Conservation (phyloP, 176 grass and related monocot genomes). For the Bromus sterilis region DNA sequence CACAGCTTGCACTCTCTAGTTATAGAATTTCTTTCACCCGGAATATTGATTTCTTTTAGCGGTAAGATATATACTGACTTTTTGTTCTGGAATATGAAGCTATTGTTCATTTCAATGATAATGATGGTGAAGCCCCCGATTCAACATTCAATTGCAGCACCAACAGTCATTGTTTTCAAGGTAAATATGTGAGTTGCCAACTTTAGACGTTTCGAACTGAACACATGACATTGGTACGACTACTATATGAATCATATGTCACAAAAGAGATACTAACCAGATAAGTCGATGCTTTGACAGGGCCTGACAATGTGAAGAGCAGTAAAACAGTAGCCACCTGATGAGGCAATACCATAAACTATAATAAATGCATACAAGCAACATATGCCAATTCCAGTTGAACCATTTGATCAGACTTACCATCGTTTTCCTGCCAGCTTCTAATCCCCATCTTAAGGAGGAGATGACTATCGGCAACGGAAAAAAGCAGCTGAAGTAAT, state of each 20-base stretch:
- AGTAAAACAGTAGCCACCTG: slow-evolving; percentile 91
- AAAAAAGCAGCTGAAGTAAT: slow-evolving; percentile 94
- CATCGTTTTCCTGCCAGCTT: slow-evolving; percentile 86
- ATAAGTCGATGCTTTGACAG: slow-evolving; percentile 87
- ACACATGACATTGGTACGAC: neutral
- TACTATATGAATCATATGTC: neutral
- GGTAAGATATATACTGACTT: neutral
- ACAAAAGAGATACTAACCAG: slow-evolving; percentile 37
- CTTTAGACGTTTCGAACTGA: neutral
- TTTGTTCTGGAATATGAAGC: neutral
- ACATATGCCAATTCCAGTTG: neutral
- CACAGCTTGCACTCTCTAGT: neutral
- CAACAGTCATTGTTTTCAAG: neutral
- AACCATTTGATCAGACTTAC: slow-evolving; percentile 34
- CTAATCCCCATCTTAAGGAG: slow-evolving; percentile 83
- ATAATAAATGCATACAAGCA: neutral
- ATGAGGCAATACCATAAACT: slow-evolving; percentile 8
- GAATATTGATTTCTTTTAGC: neutral
- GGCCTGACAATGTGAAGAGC: slow-evolving; percentile 78
- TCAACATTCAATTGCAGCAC: neutral
- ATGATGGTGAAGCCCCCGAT: neutral
- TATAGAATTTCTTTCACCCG: neutral
- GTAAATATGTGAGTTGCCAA: neutral
- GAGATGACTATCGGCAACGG: slow-evolving; percentile 90
- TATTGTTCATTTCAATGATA: neutral